Base-by-base conservation (phyloP, 768 basidiomycete genomes). In the Russula lepida region DNA sequence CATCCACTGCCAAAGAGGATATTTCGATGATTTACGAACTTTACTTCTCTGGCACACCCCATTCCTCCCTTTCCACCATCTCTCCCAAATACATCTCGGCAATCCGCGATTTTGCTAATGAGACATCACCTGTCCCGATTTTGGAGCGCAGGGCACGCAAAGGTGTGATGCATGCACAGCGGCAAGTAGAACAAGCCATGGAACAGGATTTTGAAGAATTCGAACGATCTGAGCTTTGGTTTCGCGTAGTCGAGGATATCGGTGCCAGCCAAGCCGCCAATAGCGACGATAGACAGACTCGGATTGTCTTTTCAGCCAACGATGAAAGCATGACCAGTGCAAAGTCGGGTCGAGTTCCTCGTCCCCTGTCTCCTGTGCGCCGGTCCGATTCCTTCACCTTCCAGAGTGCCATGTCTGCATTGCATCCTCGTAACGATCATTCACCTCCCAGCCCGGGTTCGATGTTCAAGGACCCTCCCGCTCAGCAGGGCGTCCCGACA, bases 161-260 rank as follows among this genome's bases (percentile, higher is more conserved):
- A 48, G 87, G 86, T 59, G 86, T 98, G 30, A 83, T 98, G 73
- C 73, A 89, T 11, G 84, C 91, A 2, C 97, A 98, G 69, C 76
- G 79, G 63, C 88, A 95, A 66, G 85, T 95, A 1, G 90, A 95
- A 70, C 81, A 84, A 33, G 83, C 86, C 53, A 95, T 99, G 92
- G 86, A 89, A 64, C 88, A 88, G 53, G 93, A 95, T 70, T 97
- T 95, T 69, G 87, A 89, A 52, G 85, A 85, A 8, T 98, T 99
- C 69, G 83, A 86, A 68, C 77, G 84, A 61, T 92, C 90, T 21
- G 93, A 97, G 64, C 79, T 99, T 4, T 98, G 91, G 86, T 91
- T 94, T 74, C 88, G 92, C 52, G 93, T 91, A 1, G 76, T 91
- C 8, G 82, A 85, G 8, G 91, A 93, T 69, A 76, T 81, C 1